Conservation (phyloP, 805 yeast species). For the Hanseniaspora lindneri region DNA sequence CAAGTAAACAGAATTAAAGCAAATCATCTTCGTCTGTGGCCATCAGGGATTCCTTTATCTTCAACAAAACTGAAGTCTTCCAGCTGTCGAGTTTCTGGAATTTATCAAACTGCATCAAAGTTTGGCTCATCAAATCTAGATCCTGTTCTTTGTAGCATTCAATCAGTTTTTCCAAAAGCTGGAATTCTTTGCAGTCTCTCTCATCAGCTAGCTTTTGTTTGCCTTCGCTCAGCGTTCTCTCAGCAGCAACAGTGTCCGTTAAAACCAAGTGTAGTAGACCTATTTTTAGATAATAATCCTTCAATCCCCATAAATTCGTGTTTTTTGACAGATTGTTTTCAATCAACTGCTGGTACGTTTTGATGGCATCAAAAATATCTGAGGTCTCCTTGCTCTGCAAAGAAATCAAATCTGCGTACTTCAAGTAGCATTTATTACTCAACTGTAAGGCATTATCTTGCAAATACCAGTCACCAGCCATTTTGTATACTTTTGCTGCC, state of each 20-base stretch:
- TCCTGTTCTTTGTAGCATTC: constrained; percentile 74
- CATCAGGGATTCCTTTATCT: constrained; percentile 62
- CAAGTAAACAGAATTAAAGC: too few species aligned
- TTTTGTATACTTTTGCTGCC: constrained; percentile 71
- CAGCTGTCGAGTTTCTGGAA: constrained; percentile 80
- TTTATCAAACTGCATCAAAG: constrained; percentile 74
- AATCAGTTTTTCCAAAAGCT: constrained; percentile 51
- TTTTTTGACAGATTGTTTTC: constrained; percentile 61
- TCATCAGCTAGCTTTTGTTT: constrained; percentile 43
- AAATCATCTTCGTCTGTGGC: constrained; percentile 58
- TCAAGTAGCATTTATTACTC: constrained; percentile 74
- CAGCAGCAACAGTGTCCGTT: constrained; percentile 78
- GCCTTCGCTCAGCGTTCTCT: constrained; percentile 53
- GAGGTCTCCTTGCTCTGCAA: constrained; percentile 35
- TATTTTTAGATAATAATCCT: constrained; percentile 80
- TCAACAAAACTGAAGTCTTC: constrained; percentile 72
- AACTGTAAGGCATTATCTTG: constrained; percentile 89
- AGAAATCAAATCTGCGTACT: constrained; percentile 82
- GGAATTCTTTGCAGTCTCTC: constrained; percentile 56
- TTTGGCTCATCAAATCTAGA: constrained; percentile 57
- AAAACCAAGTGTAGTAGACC: constrained; percentile 73
- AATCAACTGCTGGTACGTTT: constrained; percentile 65
- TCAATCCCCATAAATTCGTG: constrained; percentile 78
- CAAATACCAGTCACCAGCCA: constrained; percentile 91
- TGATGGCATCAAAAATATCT: constrained; percentile 65